Conservation (phyloP, 495 filamentous ascomycete genomes). For the Penicillium salamii region DNA sequence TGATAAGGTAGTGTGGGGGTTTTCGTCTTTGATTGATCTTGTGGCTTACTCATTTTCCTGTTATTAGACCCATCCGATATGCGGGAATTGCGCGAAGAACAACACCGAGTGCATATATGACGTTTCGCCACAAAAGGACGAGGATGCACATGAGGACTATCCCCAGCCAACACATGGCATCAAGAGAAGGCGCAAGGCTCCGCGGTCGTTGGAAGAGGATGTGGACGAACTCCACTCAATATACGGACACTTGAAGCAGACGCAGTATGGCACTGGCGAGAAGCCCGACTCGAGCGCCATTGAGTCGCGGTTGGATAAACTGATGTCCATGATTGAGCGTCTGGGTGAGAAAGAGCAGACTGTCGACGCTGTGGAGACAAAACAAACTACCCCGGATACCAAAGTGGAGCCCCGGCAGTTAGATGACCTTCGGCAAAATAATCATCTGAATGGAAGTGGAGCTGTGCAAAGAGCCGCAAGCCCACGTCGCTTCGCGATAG, state of each 20-base stretch:
- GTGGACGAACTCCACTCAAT: slow-evolving; percentile 38
- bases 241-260: slow-evolving; percentile 32
- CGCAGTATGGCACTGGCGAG: slow-evolving; percentile 21
- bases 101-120: slow-evolving; percentile 45
- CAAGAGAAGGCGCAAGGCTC: slow-evolving; percentile 35
- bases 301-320: slow-evolving; percentile 42
- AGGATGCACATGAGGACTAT: slow-evolving; percentile 10
- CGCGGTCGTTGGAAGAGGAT: slow-evolving; percentile 33
- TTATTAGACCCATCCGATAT: slow-evolving; percentile 45
- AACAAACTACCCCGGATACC: slow-evolving; percentile 21
- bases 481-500: slow-evolving; percentile 31
- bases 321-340: slow-evolving; percentile 46
- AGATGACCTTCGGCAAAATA: slow-evolving; percentile 16
- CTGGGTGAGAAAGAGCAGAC: slow-evolving; percentile 34
- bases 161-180: slow-evolving; percentile 26
- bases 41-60: background rate
- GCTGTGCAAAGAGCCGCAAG: slow-evolving; percentile 25
- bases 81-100: slow-evolving; percentile 46
- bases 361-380: slow-evolving; percentile 23
- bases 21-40: no score
- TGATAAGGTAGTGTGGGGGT: slow-evolving; percentile 33
- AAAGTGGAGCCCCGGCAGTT: slow-evolving; percentile 16
- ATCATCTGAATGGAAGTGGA: slow-evolving; percentile 15
- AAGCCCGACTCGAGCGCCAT: slow-evolving; percentile 36
- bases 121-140: slow-evolving; percentile 27